These are phyloP conservation scores for Avena sativa DNA, from an alignment of 176 grass and related monocot genomes.

Conservation along the genomic window DNA sequence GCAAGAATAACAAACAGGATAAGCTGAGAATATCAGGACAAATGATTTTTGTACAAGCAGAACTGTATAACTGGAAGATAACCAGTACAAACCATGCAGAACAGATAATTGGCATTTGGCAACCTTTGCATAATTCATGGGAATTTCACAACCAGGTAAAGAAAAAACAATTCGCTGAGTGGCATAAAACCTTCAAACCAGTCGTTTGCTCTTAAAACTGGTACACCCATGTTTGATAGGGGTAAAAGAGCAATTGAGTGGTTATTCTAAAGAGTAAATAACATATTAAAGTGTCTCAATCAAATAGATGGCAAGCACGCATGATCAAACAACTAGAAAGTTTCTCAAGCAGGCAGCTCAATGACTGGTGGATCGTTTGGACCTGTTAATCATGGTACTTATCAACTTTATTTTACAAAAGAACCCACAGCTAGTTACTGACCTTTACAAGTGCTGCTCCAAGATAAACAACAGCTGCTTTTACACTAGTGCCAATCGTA, in stretches of 20 bases:
- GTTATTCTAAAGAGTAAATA: neutral
- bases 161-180: neutral
- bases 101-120: neutral
- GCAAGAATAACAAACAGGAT: constrained; percentile 13
- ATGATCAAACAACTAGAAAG: constrained; percentile 21
- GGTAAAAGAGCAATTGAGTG: neutral
- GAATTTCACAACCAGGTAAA: neutral
- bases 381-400: constrained; percentile 10
- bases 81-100: constrained; percentile 22
- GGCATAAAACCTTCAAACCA: neutral
- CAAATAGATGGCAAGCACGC: neutral
- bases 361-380: neutral
- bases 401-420: neutral
- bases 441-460: constrained; percentile 95
- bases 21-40: constrained; percentile 22
- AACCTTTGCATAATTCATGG: neutral
- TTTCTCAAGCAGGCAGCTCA: neutral
- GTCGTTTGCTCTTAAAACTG: neutral
- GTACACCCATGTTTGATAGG: neutral
- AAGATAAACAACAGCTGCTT: constrained; percentile 91
- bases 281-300: constrained; percentile 19
- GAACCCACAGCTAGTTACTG: constrained; percentile 11
- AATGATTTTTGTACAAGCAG: neutral
- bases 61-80: constrained; percentile 13
- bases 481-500: constrained; percentile 89